These are phyloP conservation scores for Phalaenopsis equestris DNA, from an alignment of 106 monocot genomes.

Conservation along the genomic window DNA sequence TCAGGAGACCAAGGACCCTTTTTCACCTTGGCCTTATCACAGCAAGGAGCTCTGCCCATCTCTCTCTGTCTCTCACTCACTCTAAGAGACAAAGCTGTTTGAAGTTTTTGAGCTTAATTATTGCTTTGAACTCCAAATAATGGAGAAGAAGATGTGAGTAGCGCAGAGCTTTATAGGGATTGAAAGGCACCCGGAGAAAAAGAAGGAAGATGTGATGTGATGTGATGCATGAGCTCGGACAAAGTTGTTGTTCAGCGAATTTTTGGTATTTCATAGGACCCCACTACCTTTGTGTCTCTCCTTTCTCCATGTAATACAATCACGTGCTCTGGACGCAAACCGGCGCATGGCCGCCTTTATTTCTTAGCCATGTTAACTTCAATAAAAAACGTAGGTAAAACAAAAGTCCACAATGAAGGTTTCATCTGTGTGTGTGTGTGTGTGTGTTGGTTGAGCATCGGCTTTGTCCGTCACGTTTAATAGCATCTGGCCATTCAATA, in stretches of 20 bases:
- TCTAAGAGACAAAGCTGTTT: not conserved
- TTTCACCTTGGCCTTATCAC: conserved; percentile 94
- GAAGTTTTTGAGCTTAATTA: too few relatives aligned
- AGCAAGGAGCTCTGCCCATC: conserved; percentile 97
- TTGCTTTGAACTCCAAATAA: not conserved
- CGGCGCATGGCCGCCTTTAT: too few relatives aligned
- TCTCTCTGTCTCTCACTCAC: not conserved
- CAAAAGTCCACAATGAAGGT: too few relatives aligned
- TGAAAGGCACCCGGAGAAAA: conserved; percentile 1
- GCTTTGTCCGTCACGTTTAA: too few relatives aligned
- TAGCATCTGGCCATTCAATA: too few relatives aligned
- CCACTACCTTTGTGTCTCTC: not conserved
- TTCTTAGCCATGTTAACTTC: too few relatives aligned
- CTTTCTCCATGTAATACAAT: too few relatives aligned
- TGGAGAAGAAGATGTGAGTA: not conserved
- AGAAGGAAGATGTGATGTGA: conserved; percentile 1
- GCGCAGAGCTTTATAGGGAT: not conserved
- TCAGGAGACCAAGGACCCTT: conserved; percentile 96
- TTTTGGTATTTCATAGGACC: not conserved
- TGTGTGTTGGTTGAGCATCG: too few relatives aligned
- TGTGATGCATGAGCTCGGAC: not conserved
- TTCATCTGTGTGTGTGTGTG: too few relatives aligned
- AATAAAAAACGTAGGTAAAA: too few relatives aligned
- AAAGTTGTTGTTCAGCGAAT: conserved; percentile 2
- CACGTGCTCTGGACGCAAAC: too few relatives aligned